Evolutionary conservation across 202 grass and related monocot species (phyloP).

Genomic region (Brachypodium distachyon): DNA sequence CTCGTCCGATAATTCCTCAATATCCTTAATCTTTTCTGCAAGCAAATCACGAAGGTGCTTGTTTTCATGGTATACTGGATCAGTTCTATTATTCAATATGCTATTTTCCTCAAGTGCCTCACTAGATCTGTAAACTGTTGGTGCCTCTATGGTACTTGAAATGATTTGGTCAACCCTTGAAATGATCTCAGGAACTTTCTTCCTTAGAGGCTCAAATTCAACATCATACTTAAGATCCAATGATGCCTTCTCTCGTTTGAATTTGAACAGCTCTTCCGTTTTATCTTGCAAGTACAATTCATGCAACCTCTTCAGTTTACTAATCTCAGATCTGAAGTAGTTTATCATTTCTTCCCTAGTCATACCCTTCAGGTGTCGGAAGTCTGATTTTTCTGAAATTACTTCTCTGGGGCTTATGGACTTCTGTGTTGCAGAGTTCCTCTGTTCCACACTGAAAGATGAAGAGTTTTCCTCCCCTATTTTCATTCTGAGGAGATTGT

Average conservation of each 20-base stretch:
- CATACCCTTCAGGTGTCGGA: constrained; percentile 59
- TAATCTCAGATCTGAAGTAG: constrained; percentile 72
- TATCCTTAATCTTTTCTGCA: constrained; percentile 61
- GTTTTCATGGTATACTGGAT: constrained; percentile 66
- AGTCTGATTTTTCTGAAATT: constrained; percentile 69
- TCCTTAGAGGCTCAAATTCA: constrained; percentile 71
- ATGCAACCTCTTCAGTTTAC: constrained; percentile 77
- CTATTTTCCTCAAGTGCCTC: constrained; percentile 47
- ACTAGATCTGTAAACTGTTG: constrained; percentile 14
- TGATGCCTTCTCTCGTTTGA: constrained; percentile 80
- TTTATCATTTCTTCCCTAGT: constrained; percentile 59
- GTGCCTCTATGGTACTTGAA: constrained; percentile 23
- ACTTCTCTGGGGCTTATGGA: constrained; percentile 52
- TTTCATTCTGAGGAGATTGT: constrained; percentile 39
- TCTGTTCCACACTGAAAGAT: constrained; percentile 31
- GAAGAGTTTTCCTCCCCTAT: constrained; percentile 31
- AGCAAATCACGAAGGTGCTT: constrained; percentile 52
- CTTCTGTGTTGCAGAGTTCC: constrained; percentile 33
- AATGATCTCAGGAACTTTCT: constrained; percentile 75
- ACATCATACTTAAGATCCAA: constrained; percentile 74
- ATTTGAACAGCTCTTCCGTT: constrained; percentile 92
- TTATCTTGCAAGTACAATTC: constrained; percentile 81
- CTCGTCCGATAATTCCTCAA: constrained; percentile 51
- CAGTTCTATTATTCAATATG: constrained; percentile 50
- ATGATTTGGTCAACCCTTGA: constrained; percentile 68